Conservation (phyloP, 169 alveolate species). For the Plasmodium gonderi region DNA sequence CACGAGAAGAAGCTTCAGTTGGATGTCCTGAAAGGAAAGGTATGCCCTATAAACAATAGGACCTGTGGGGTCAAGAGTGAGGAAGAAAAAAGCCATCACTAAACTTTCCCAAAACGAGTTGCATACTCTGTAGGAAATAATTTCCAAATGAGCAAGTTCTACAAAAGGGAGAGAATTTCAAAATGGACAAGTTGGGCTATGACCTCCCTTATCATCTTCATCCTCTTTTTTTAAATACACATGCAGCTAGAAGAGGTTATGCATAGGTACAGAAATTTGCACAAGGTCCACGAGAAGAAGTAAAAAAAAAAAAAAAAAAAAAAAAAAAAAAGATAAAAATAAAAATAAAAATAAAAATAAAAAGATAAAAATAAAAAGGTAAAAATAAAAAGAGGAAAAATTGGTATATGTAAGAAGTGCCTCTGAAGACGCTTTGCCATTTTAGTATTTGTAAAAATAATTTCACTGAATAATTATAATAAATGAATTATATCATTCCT, state of each 20-base stretch:
- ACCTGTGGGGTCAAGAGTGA: too few relatives aligned
- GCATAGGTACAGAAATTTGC: background rate
- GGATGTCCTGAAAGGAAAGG: constrained; percentile 20
- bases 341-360: background rate
- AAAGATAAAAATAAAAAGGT: background rate
- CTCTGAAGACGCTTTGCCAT: too few relatives aligned
- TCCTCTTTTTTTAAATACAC: background rate
- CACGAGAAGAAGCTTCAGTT: constrained; percentile 23
- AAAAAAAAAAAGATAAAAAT: background rate
- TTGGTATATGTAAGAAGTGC: background rate
- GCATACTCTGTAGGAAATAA: background rate
- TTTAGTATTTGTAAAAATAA: too few relatives aligned
- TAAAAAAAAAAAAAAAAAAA: background rate
- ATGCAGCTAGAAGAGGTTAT: constrained; percentile 3
- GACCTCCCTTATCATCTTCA: background rate
- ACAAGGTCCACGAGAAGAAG: background rate
- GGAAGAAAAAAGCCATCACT: too few relatives aligned
- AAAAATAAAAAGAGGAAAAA: background rate
- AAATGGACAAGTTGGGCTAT: background rate
- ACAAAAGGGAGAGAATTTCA: background rate
- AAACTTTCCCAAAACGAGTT: too few relatives aligned
- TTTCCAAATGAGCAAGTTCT: background rate
- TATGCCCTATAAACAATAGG: background rate
- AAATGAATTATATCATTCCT: too few relatives aligned
- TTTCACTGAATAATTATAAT: too few relatives aligned